Evolutionary conservation across 176 grass and related monocot species (phyloP).

Genomic region (sorghum (Sorghum bicolor)): DNA sequence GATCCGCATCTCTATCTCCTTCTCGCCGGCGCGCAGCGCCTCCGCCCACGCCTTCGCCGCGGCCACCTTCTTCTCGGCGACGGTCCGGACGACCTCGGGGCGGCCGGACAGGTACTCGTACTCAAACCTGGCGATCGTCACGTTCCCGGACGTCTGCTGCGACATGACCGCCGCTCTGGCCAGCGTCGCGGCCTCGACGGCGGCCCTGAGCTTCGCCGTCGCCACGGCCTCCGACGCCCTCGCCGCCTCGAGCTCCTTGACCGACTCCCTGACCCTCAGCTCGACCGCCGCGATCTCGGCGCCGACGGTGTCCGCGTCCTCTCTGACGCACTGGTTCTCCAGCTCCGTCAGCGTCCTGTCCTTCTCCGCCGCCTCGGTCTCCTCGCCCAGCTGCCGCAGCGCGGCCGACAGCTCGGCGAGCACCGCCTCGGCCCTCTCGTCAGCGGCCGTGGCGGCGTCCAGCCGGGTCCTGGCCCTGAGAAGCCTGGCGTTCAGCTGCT

Average conservation of each 20-base stretch:
- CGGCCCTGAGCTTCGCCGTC: conserved; percentile 48
- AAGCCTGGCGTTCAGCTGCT: conserved; percentile 63
- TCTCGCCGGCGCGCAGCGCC: conserved; percentile 56
- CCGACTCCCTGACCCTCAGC: conserved; percentile 28
- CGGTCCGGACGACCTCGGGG: conserved; percentile 19
- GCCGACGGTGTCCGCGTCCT: conserved; percentile 26
- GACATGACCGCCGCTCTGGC: neutral
- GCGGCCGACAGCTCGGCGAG: conserved; percentile 46
- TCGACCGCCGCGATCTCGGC: conserved; percentile 26
- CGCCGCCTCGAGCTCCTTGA: conserved; percentile 54
- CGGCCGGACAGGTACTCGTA: conserved; percentile 64
- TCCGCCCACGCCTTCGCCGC: conserved; percentile 54
- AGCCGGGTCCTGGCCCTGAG: conserved; percentile 39
- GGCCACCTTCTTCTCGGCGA: conserved; percentile 70
- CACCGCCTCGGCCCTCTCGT: conserved; percentile 45
- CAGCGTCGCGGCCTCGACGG: conserved; percentile 8
- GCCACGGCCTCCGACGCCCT: conserved; percentile 49
- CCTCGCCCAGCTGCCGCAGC: conserved; percentile 51
- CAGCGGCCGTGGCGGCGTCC: conserved; percentile 36
- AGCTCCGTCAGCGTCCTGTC: conserved; percentile 34
- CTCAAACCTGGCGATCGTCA: conserved; percentile 65
- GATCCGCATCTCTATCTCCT: conserved; percentile 56
- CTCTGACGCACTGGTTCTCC: conserved; percentile 25
- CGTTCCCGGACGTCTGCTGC: conserved; percentile 16
- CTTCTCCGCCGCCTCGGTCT: conserved; percentile 43